Evolutionary conservation across 108 stramenopile species (phyloP).

Genomic region (Cyclotella atomus): DNA sequence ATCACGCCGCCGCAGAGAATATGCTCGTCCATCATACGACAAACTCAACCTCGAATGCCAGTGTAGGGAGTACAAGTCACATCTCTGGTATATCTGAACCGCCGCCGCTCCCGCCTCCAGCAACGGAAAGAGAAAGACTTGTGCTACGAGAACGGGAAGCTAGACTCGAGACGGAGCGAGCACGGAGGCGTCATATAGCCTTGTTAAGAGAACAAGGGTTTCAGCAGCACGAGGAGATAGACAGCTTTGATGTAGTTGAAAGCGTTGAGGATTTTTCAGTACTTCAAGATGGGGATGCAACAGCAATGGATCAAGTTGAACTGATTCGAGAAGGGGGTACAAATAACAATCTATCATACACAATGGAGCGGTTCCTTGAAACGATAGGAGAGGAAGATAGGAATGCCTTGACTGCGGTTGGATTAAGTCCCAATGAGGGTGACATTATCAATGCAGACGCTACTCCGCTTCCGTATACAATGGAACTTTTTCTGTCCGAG

Average conservation of each 20-base stretch:
- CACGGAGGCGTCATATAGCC: conserved; percentile 33
- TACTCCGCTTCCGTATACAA: conserved; percentile 21
- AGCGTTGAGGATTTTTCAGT: conserved; percentile 20
- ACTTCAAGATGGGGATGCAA: not conserved
- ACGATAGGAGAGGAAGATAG: conserved; percentile 8
- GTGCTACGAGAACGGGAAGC: conserved; percentile 76
- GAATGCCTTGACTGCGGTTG: not conserved
- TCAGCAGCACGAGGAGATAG: not conserved
- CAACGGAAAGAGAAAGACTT: conserved; percentile 59
- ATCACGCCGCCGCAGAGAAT: too few species aligned
- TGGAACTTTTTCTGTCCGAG: conserved; percentile 40
- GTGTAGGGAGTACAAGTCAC: conserved; percentile 2
- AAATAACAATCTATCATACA: conserved; percentile 36
- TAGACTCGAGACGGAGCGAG: conserved; percentile 72
- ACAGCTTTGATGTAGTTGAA: not conserved
- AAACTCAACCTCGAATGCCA: not conserved
- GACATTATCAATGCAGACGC: not conserved
- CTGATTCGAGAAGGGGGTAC: conserved; percentile 5
- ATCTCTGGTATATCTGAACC: conserved; percentile 6
- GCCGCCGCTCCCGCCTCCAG: conserved; percentile 12
- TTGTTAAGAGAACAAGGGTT: conserved; percentile 5
- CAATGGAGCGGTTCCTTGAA: conserved; percentile 74
- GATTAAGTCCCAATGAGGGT: not conserved
- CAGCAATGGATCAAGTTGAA: not conserved
- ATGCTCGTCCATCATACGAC: not conserved